These are phyloP conservation scores for Dittrichia graveolens DNA, from an alignment of 129 eudicot genomes.

Conservation along the genomic window DNA sequence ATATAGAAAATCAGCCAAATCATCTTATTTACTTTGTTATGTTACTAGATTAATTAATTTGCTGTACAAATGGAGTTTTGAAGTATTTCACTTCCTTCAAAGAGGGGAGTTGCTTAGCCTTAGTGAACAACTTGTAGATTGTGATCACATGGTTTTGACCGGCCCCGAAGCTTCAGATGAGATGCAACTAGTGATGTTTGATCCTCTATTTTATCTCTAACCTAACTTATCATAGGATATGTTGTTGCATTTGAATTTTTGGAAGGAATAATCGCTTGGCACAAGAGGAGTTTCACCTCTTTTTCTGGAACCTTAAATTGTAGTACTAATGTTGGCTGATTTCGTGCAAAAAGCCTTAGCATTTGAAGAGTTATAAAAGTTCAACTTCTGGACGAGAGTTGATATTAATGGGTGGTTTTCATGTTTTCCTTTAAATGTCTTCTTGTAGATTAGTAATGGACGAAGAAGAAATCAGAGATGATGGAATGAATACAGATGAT, in stretches of 20 bases:
- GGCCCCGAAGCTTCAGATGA: too few species aligned
- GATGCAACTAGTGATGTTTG: too few species aligned
- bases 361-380: background rate
- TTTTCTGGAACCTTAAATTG: background rate
- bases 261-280: background rate
- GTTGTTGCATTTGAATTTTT: background rate
- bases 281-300: background rate
- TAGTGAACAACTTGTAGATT: too few species aligned
- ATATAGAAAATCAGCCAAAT: too few species aligned
- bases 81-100: too few species aligned
- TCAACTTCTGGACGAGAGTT: background rate
- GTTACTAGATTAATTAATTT: too few species aligned
- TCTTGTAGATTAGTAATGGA: slow-evolving; percentile 19
- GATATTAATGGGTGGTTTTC: background rate
- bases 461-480: slow-evolving; percentile 23
- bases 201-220: too few species aligned
- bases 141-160: too few species aligned
- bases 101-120: too few species aligned
- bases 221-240: background rate
- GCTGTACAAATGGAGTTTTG: too few species aligned
- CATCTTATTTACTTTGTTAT: too few species aligned
- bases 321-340: background rate
- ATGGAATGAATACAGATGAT: slow-evolving; percentile 14
- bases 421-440: background rate
- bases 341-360: background rate